Percentiles rank a stretch among this genome's conserved stretches.
Conservation (phyloP, 164 flowering plant species). For the Stephania yunnanensis region DNA sequence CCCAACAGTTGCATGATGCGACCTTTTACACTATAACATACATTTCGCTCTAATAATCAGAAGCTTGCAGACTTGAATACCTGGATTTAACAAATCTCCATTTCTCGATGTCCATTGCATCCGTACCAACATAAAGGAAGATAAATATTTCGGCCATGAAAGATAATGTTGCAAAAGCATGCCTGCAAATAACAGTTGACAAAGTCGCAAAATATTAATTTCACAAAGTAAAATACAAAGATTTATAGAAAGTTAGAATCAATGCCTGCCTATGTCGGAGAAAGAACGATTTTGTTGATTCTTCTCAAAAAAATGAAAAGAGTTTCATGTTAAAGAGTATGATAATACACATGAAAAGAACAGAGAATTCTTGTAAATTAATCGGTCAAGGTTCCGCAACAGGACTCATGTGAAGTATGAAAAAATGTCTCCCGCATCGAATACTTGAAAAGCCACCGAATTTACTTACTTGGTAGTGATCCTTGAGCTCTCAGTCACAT, state of each 20-base stretch:
- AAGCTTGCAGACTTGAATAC: constrained; percentile 2
- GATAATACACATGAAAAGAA: constrained; percentile 17
- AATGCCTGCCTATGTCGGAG: background rate
- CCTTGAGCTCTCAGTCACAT: constrained; percentile 91
- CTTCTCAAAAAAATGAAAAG: background rate
- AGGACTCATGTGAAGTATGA: background rate
- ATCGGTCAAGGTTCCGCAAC: background rate
- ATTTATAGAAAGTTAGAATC: background rate
- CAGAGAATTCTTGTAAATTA: constrained; percentile 34
- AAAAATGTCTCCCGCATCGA: background rate
- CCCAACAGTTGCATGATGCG: too few species aligned
- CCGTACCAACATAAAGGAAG: constrained; percentile 96
- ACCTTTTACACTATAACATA: background rate
- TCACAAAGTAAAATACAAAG: background rate
- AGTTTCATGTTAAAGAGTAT: background rate
- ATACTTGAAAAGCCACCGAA: background rate
- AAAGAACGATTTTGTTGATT: background rate
- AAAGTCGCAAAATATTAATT: background rate
- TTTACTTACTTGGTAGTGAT: constrained; percentile 51
- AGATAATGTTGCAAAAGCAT: constrained; percentile 84
- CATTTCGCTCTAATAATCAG: background rate
- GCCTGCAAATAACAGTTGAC: constrained; percentile 40
- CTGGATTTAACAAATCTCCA: constrained; percentile 36
- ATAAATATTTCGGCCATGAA: constrained; percentile 81
- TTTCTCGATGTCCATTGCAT: constrained; percentile 84